phyloP scores from a whole-genome alignment of 78 protist genomes.

The Chrysochromulina tobinii region DNA sequence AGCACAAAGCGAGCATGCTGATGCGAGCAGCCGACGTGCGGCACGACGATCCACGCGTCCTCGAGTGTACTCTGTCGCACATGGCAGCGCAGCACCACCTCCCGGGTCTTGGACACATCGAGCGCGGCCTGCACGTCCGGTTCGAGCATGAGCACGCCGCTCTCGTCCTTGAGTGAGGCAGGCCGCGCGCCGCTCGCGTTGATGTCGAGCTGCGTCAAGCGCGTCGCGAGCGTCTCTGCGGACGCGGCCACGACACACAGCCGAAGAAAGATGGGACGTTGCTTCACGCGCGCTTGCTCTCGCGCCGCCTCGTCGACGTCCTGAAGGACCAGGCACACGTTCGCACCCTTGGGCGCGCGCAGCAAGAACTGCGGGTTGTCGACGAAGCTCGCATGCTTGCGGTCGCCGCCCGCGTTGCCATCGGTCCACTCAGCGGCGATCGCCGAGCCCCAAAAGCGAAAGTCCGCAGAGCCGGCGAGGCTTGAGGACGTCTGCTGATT shows the following conservation, averaged over 20 bases:
- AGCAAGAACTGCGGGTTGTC: conserved; percentile 14
- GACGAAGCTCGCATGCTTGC: not conserved
- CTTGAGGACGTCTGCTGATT: not conserved
- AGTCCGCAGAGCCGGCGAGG: not conserved
- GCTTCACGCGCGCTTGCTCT: not conserved
- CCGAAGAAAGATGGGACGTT: not conserved
- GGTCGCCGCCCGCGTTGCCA: not conserved
- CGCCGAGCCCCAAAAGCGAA: not conserved
- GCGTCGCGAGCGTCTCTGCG: not conserved
- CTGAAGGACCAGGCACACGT: not conserved
- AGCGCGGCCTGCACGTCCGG: not conserved
- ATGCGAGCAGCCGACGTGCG: conserved; percentile 23
- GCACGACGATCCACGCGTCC: not conserved
- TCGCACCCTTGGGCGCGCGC: not conserved
- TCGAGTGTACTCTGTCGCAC: not conserved
- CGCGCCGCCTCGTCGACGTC: not conserved
- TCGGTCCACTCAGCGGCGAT: not conserved
- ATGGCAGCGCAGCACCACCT: not conserved
- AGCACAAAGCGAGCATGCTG: not conserved
- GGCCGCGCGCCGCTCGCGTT: not conserved
- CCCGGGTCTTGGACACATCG: not conserved
- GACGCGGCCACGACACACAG: not conserved
- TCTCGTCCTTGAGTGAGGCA: not conserved
- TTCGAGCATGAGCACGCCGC: not conserved
- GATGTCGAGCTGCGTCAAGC: not conserved